Base-by-base conservation (phyloP, 768 basidiomycete genomes). In the Mycena pura region DNA sequence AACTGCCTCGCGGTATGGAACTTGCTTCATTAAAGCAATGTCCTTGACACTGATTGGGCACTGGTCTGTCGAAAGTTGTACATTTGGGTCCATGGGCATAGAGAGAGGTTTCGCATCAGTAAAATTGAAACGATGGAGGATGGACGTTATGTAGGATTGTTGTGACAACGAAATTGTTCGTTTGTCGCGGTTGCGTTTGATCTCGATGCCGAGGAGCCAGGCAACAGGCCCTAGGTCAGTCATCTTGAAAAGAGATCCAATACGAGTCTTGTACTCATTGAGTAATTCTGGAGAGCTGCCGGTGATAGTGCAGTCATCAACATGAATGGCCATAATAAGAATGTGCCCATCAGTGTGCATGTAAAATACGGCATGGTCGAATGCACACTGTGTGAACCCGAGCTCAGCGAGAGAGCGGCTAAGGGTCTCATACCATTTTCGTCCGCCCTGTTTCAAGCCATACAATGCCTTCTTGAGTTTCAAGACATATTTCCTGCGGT, bases 231-330 rank as follows among this genome's bases (percentile, higher is more conserved):
- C 54, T 3, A 55, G 29, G 24, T 55, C 53, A 6, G 31, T 38
- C 43, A 56, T 19, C 24, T 45, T 38, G 43, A 47, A 28, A 25
- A 28, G 24, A 15, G 17, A 9, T 1, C 43, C 55, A 17, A 57
- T 57, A n/a, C 55, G 34, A 5, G 29, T n/a, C 29, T 54, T 54
- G 29, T 32, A 24, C 21, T 43, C 27, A 1, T 24, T 2, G 14
- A 54, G 29, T 10, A 54, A 13, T 14, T 31, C 22, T n/a, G 31
- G 22, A 7, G 28, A 32, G 13, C 29, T 32, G 7, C 29, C 52
- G 3, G 52, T 34, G 41, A 54, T 53, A n/a, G 52, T 53, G 39
- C 52, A 54, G 29, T 54, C 52, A 29, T 54, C 40, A n/a, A 54
- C 51, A 28, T 53, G 51, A 19, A 53, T 32, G 27, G 51, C 51